These are phyloP conservation scores for Cystoderma amianthinum DNA, from an alignment of 768 basidiomycete genomes.

Conservation along the genomic window DNA sequence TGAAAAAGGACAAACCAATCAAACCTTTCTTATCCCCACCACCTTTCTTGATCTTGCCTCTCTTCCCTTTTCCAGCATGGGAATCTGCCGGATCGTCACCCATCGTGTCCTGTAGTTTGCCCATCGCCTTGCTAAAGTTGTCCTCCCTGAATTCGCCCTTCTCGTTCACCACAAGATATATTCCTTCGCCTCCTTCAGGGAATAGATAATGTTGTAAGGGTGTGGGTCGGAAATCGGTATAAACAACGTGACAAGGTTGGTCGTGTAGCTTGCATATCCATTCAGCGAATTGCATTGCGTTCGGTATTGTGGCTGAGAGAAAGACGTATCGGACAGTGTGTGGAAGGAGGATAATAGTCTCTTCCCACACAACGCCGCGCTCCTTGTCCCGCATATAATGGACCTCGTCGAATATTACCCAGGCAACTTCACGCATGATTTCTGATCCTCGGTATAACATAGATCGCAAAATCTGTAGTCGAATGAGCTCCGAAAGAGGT, in stretches of 20 bases:
- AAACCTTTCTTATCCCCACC: slow-evolving; percentile 82
- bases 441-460: slow-evolving; percentile 99
- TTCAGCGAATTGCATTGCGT: slow-evolving; percentile 98
- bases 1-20: slow-evolving; percentile 6
- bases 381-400: slow-evolving; percentile 99
- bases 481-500: not conserved
- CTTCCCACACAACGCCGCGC: slow-evolving; percentile 99
- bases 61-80: slow-evolving; percentile 75
- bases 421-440: slow-evolving; percentile 99
- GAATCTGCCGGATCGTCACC: slow-evolving; percentile 94
- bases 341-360: slow-evolving; percentile 95
- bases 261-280: slow-evolving; percentile 98
- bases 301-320: slow-evolving; percentile 97
- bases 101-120: slow-evolving; percentile 72
- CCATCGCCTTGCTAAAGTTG: slow-evolving; percentile 98
- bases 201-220: slow-evolving; percentile 98
- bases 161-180: slow-evolving; percentile 98
- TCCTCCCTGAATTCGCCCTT: slow-evolving; percentile 96
- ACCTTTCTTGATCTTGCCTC: slow-evolving; percentile 93
- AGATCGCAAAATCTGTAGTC: slow-evolving; percentile 82
- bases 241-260: slow-evolving; percentile 98
- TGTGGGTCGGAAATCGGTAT: slow-evolving; percentile 98
- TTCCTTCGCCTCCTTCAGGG: slow-evolving; percentile 93
- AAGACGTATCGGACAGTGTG: slow-evolving; percentile 97
- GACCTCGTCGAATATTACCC: slow-evolving; percentile 99